Evolutionary conservation across 192 early-diverging fungal species (phyloP).

Genomic region (Entomortierella beljakovae): DNA sequence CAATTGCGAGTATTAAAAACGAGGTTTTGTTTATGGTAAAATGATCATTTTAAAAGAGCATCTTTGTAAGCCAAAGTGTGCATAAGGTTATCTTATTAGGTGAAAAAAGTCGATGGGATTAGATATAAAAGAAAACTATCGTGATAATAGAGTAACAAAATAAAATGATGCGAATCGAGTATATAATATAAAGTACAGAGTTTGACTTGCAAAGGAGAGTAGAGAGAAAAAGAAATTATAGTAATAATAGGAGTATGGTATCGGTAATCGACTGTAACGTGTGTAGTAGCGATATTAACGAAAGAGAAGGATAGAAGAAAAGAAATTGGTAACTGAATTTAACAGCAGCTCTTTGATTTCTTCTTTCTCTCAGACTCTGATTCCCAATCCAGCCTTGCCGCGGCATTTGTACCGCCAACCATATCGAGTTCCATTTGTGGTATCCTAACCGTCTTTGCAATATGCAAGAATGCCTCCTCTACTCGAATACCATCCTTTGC

Average conservation of each 20-base stretch:
- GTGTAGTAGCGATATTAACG: too few relatives aligned
- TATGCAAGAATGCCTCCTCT: constrained; percentile 93
- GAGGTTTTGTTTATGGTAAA: neutral
- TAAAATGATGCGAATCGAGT: neutral
- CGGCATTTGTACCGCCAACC: constrained; percentile 24
- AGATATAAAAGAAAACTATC: too few relatives aligned
- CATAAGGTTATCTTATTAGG: constrained; percentile 11
- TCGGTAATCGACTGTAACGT: too few relatives aligned
- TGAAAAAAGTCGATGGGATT: neutral
- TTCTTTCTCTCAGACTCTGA: constrained; percentile 33
- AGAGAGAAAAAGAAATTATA: neutral
- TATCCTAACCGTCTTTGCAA: constrained; percentile 73
- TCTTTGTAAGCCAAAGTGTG: neutral
- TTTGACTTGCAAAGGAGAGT: neutral
- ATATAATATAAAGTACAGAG: neutral
- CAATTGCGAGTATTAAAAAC: too few relatives aligned
- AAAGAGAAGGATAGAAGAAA: neutral
- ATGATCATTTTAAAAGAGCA: neutral
- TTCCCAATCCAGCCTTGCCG: constrained; percentile 39
- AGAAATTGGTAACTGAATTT: neutral
- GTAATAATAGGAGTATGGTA: too few relatives aligned
- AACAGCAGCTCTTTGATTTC: constrained; percentile 41
- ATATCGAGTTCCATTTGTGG: constrained; percentile 66
- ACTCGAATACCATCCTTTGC: constrained; percentile 97
- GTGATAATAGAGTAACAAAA: too few relatives aligned